Evolutionary conservation across 2,329 filamentous ascomycete genomes (phyloP), one percentile per base, ranked within the genome.

Genomic region (Neofusicoccum sp.): DNA sequence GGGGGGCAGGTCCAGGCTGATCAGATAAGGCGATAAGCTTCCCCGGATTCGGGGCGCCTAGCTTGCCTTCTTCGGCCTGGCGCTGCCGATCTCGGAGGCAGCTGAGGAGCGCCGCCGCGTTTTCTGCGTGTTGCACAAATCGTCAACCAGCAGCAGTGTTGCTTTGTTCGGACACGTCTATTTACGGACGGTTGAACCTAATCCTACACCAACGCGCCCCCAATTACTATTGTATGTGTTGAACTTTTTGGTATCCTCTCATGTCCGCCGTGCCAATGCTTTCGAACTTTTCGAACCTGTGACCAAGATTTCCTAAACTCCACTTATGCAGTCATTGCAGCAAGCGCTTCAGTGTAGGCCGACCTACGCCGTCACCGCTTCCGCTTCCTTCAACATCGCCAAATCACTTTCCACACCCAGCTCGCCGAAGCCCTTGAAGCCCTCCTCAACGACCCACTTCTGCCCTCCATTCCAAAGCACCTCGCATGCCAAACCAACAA

Each of bases 361-460:
- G 20, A 20, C 20, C 20, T 20, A 61, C 6, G 30, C 58, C n/a
- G 20, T 38, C 28, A 56, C 47, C 12, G 38, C 49, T 20, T 61
- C 47, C 9, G 47, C 44, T 36, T 61, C 56, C 30, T 44, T 49
- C 44, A 65, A 28, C 58, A 44, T 40, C 28, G 34, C 44, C 60
- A 61, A 41, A 34, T 73, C 70, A 9, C 67, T 69, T 16, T 74
- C 59, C 6, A 66, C 68, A 34, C 72, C 73, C 48, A 82, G 62
- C 31, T 74, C 77, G 62, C 93, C 89, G 58, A 96, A 73, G 0
- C 88, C 89, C 64, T 82, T 81, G 69, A 96, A 96, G 0, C 92
- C 93, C 49, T 97, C 93, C 73, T 97, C 92, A 0, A 96, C 90
- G 0, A 82, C 78, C 93, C 93, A 97, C 61, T 86, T 85, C 68